Evolutionary conservation across 1,284 basidiomycete genomes (phyloP).

Genomic region (Coniferiporia weirii): DNA sequence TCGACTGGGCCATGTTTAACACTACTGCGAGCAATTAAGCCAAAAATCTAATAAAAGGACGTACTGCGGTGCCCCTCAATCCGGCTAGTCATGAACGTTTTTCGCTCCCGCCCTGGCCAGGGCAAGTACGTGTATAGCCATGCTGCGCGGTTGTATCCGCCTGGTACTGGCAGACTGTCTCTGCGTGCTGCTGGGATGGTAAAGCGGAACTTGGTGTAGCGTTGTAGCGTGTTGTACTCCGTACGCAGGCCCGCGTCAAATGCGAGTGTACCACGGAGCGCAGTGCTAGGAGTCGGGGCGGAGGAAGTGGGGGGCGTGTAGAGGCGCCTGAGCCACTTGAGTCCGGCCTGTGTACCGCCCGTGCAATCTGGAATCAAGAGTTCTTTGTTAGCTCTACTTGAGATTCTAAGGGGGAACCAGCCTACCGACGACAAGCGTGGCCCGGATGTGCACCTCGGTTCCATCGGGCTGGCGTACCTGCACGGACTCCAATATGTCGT

Average conservation of each 20-base stretch:
- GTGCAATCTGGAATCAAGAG: slow-evolving; percentile 16
- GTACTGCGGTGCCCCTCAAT: slow-evolving; percentile 16
- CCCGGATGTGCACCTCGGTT: background rate
- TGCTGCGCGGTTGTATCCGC: slow-evolving; percentile 6
- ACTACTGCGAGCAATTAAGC: background rate
- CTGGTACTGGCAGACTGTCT: slow-evolving; percentile 8
- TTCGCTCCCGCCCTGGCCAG: background rate
- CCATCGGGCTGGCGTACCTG: background rate
- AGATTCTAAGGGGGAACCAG: background rate
- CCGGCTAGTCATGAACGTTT: slow-evolving; percentile 1
- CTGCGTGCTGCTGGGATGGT: slow-evolving; percentile 9
- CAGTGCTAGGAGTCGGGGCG: background rate
- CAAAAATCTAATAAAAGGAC: background rate
- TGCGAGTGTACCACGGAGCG: background rate
- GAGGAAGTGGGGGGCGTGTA: background rate
- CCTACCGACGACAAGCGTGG: slow-evolving; percentile 9
- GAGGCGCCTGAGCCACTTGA: slow-evolving; percentile 14
- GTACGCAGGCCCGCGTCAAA: slow-evolving; percentile 2
- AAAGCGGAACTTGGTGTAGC: slow-evolving; percentile 7
- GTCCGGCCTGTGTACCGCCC: slow-evolving; percentile 14
- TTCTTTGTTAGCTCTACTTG: no score
- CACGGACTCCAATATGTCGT: background rate
- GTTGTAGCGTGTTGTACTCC: slow-evolving; percentile 4
- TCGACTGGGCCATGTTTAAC: background rate
- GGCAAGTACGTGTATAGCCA: slow-evolving; percentile 15